Base-by-base conservation (phyloP, 495 filamentous ascomycete genomes). In the Aspergillus conjunctus region DNA sequence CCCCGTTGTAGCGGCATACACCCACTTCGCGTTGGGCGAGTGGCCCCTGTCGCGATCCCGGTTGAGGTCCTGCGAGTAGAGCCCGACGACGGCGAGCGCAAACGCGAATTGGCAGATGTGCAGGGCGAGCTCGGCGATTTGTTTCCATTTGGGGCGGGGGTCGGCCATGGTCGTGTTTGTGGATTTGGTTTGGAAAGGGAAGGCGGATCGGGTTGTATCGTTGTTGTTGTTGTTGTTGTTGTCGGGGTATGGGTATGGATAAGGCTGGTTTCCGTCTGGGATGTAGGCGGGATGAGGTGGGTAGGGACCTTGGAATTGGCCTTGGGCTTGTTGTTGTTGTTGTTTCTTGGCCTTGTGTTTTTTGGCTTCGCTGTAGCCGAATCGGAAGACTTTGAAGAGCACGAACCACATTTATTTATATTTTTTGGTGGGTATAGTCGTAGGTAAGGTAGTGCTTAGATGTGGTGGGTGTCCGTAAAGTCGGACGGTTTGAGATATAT, bases 31-130 rank as follows among this genome's bases (percentile, higher is more conserved):
- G 68, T 91, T 81, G 4, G 74, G 69, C 57, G 82, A 74, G 30
- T 77, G 66, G 58, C 77, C 66, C 9, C 77, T 69, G 37, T 84
- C 71, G n/a, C 73, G 72, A 9, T 88, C 85, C 49, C 81, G 70
- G 57, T 83, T 73, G 10, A 95, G 76, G 66, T 94, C 88, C 34
- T 77, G 68, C 56, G 87, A 89, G 70, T 97, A 97, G 34, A 97
- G 85, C 5, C 87, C 91, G 60, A 86, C 83, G 58, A 94, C 89
- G 0, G 87, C 80, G 50, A 96, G 66, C 18, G 86, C 90, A 61
- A 95, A 78, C 63, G 88, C 77, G 68, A 96, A 86, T 57, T 93
- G 88, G 48, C 84, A 68, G 73, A 91, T 80, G 68, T 91, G 88
- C 0, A 90, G 74, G 53, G 79, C 37, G 15, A 82, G 71, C 61